These are phyloP conservation scores for Pleochaeta shiraiana DNA, from an alignment of 2,329 filamentous ascomycete species.

Conservation along the genomic window DNA sequence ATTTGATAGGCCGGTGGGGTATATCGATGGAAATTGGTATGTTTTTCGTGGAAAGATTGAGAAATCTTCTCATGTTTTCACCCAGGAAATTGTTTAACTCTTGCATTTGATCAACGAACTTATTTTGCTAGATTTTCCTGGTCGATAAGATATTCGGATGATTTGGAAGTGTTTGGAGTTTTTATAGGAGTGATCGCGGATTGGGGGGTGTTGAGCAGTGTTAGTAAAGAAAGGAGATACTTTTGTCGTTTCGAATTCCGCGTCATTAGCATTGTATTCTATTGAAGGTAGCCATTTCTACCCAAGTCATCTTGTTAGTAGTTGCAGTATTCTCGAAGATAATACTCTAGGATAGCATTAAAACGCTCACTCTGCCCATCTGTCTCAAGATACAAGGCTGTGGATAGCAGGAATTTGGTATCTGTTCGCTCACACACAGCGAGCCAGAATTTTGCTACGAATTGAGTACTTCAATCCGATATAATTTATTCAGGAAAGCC, in stretches of 20 bases:
- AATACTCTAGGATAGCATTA: background rate
- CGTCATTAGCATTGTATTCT: conserved; percentile 1
- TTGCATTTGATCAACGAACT: background rate
- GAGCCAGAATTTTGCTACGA: background rate
- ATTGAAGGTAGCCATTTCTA: background rate
- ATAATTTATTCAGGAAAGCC: background rate
- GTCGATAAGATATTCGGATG: background rate
- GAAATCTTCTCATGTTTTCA: background rate
- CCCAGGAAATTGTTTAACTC: background rate
- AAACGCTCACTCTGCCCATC: background rate
- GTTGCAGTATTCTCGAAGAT: background rate
- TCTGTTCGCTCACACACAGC: background rate
- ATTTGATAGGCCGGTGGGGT: background rate
- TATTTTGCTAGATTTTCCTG: background rate
- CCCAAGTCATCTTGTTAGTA: background rate
- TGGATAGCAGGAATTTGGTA: background rate
- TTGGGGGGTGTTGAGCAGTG: background rate
- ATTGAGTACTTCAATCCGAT: background rate
- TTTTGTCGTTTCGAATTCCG: background rate
- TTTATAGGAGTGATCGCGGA: background rate
- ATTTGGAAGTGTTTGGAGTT: background rate
- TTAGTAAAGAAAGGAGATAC: background rate
- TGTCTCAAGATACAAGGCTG: background rate
- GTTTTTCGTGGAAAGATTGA: background rate
- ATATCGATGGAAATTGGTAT: background rate